Percentiles rank a stretch among this genome's conserved stretches.
Conservation (phyloP, 164 flowering plant species). For the Magnolia sinica region DNA sequence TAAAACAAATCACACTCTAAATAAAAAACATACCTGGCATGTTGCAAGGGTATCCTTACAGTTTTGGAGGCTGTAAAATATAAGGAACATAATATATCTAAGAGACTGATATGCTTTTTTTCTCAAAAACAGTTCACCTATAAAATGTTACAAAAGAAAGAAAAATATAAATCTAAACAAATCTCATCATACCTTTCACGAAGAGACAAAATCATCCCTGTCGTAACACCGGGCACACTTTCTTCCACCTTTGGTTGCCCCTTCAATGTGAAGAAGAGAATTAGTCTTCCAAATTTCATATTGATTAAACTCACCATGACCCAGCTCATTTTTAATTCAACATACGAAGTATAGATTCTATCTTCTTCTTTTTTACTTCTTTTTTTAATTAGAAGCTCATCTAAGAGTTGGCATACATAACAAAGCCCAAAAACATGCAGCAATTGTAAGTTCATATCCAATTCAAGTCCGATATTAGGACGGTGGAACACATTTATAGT, state of each 20-base stretch:
- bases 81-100: background rate
- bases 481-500: background rate
- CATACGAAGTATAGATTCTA: background rate
- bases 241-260: slow-evolving; percentile 63
- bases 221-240: slow-evolving; percentile 89
- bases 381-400: background rate
- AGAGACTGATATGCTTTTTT: background rate
- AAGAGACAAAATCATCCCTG: slow-evolving; percentile 91
- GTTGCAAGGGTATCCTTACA: slow-evolving; percentile 71
- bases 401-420: background rate
- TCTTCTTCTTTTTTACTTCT: too few species aligned
- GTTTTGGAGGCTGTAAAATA: slow-evolving; percentile 69
- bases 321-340: background rate
- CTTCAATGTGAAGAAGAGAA: slow-evolving; percentile 24
- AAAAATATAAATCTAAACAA: background rate
- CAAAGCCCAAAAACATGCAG: background rate
- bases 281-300: background rate
- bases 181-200: slow-evolving; percentile 69
- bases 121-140: background rate
- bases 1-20: too few species aligned
- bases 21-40: slow-evolving; percentile 54
- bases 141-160: slow-evolving; percentile 4
- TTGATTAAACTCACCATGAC: background rate
- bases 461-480: background rate
- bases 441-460: background rate